phyloP scores from a whole-genome alignment of 129 eudicot genomes.

The Lactuca saligna region DNA sequence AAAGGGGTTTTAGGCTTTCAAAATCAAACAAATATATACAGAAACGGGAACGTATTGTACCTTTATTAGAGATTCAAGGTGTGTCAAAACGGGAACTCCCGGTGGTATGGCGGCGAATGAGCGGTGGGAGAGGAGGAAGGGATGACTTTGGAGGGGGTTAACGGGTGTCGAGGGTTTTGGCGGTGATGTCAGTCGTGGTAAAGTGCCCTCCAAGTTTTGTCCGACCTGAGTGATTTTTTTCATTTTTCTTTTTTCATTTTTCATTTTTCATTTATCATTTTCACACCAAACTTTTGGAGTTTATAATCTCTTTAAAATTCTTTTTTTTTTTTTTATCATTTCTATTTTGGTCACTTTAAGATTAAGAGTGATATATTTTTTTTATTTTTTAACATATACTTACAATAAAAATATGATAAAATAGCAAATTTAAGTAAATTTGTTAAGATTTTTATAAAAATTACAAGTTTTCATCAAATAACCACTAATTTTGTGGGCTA shows the following conservation, averaged over 20 bases:
- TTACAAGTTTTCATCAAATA: no score
- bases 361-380: no score
- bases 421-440: no score
- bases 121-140: constrained; percentile 10
- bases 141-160: constrained; percentile 14
- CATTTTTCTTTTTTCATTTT: constrained; percentile 1
- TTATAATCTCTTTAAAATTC: neutral
- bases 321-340: neutral
- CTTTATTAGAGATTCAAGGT: constrained; percentile 15
- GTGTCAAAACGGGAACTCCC: neutral
- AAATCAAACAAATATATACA: neutral
- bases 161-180: constrained; percentile 24
- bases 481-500: no score
- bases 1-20: constrained; percentile 12
- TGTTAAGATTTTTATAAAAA: no score
- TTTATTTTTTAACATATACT: no score
- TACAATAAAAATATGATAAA: no score
- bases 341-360: neutral
- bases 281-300: constrained; percentile 12
- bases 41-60: constrained; percentile 2
- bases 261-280: constrained; percentile 11
- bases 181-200: constrained; percentile 22
- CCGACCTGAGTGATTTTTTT: neutral
- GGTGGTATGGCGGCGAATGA: constrained; percentile 16
- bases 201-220: constrained; percentile 33